phyloP scores from a whole-genome alignment of 2,329 filamentous ascomycete genomes.

The Microcera coccophila region DNA sequence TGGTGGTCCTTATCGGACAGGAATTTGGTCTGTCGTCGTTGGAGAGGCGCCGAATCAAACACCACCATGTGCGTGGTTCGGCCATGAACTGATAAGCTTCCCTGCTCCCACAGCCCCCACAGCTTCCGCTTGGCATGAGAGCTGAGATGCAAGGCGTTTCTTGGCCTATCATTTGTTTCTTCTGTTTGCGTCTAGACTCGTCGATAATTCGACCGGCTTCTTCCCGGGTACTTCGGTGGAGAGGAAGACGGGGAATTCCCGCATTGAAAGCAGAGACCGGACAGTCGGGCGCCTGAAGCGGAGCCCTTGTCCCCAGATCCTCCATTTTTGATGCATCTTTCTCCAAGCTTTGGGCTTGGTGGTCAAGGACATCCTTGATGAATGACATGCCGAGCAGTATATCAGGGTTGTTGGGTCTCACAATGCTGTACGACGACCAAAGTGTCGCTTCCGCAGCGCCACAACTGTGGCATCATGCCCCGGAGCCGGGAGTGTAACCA shows the following conservation, averaged over 20 bases:
- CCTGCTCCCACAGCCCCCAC: slow-evolving; percentile 17
- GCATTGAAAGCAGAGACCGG: too few relatives aligned
- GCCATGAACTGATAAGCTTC: slow-evolving; percentile 24
- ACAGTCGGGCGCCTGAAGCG: too few relatives aligned
- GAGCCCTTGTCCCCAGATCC: too few relatives aligned
- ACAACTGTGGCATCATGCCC: too few relatives aligned
- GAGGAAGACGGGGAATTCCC: too few relatives aligned
- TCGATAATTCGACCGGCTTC: slow-evolving; percentile 1
- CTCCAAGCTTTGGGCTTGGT: not conserved
- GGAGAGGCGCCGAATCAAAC: slow-evolving; percentile 10
- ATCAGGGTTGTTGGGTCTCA: not conserved
- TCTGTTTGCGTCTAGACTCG: slow-evolving; percentile 1
- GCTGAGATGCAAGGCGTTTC: slow-evolving; percentile 12
- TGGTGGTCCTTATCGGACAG: slow-evolving; percentile 21
- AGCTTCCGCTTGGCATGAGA: slow-evolving; percentile 19
- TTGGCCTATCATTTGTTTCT: slow-evolving; percentile 8
- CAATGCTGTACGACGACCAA: slow-evolving; percentile 8
- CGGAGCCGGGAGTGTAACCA: too few relatives aligned
- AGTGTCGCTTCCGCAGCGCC: too few relatives aligned
- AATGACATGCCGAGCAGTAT: not conserved
- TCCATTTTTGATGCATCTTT: too few relatives aligned
- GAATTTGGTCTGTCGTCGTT: slow-evolving; percentile 13
- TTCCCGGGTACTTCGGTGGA: slow-evolving; percentile 4
- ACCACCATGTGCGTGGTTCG: slow-evolving; percentile 19
- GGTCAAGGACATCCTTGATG: not conserved